phyloP scores from a whole-genome alignment of 1,284 basidiomycete species.

The Ustilago nuda region DNA sequence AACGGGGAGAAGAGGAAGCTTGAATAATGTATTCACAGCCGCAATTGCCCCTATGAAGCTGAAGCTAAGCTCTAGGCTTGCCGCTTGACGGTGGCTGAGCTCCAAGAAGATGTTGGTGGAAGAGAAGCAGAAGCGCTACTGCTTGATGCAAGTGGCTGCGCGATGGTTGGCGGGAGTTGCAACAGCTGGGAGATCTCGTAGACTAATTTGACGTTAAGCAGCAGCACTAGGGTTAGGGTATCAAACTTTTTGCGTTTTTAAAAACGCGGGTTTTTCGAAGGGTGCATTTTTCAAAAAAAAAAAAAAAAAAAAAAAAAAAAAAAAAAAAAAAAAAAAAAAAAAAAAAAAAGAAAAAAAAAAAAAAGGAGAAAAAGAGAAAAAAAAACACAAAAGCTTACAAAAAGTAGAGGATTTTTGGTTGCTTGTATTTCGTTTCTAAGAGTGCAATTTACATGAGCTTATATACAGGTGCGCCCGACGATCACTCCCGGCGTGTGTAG shows the following conservation, averaged over 20 bases:
- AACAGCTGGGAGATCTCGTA: background rate
- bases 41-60: slow-evolving; percentile 11
- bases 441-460: too few relatives aligned
- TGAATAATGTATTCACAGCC: background rate
- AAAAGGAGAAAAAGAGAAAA: too few relatives aligned
- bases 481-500: too few relatives aligned
- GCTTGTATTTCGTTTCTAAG: too few relatives aligned
- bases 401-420: too few relatives aligned
- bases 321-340: too few relatives aligned
- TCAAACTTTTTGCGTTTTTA: too few relatives aligned
- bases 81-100: background rate
- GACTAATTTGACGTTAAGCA: background rate
- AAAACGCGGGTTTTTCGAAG: background rate
- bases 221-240: background rate
- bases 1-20: background rate
- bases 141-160: slow-evolving; percentile 4
- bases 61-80: background rate
- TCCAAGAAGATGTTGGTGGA: background rate
- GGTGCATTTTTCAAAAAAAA: background rate
- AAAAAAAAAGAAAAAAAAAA: too few relatives aligned
- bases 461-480: too few relatives aligned
- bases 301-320: too few relatives aligned
- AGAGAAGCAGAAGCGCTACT: background rate
- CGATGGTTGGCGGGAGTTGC: background rate
- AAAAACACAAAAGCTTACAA: too few relatives aligned